phyloP scores from a whole-genome alignment of 441 rosid species.

The Populus tomentosa region DNA sequence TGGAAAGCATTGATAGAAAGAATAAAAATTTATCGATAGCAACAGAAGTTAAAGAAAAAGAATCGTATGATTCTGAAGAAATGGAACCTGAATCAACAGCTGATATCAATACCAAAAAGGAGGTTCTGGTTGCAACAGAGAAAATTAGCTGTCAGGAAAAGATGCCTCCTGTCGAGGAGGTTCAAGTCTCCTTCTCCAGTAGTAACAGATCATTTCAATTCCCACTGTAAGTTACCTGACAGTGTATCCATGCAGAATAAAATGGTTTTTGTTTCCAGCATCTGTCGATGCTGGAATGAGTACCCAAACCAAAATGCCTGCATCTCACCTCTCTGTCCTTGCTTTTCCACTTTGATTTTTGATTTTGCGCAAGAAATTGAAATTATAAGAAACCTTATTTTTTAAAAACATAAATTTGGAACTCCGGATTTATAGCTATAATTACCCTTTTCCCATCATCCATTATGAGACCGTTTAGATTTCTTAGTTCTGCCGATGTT shows the following conservation, averaged over 20 bases:
- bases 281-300: not conserved
- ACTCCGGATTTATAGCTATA: not conserved
- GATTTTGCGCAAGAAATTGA: not conserved
- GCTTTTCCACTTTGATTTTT: not conserved
- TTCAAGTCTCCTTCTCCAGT: constrained; percentile 29
- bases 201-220: constrained; percentile 66
- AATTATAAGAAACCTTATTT: not conserved
- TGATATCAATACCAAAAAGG: not conserved
- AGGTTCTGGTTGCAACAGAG: not conserved
- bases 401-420: not conserved
- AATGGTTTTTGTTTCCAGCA: too few species aligned
- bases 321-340: not conserved
- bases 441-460: not conserved
- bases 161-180: constrained; percentile 14
- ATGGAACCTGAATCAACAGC: not conserved
- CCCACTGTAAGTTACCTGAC: constrained; percentile 49
- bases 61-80: not conserved
- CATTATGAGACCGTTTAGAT: not conserved
- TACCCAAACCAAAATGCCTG: not conserved
- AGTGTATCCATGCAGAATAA: not conserved
- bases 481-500: not conserved
- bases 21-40: constrained; percentile 1
- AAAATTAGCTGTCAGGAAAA: constrained; percentile 12
- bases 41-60: not conserved
- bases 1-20: constrained; percentile 19